Percentiles rank a stretch among this genome's conserved stretches.
Conservation (phyloP, 129 eudicot species). For the Escallonia herrerae region DNA sequence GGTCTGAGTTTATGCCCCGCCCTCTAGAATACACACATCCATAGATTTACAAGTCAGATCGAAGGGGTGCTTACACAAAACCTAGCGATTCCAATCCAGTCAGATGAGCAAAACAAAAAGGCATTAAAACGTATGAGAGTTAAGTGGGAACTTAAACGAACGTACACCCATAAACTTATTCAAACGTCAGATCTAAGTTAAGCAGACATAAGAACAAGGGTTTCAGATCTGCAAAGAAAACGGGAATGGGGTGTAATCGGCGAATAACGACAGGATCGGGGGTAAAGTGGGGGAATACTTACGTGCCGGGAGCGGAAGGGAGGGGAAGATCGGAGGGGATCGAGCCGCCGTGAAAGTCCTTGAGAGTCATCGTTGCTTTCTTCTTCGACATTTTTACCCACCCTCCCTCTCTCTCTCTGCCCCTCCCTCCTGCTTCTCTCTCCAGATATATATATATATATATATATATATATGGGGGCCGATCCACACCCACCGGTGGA, state of each 20-base stretch:
- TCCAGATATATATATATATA: not conserved
- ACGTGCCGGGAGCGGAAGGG: conserved; percentile 68
- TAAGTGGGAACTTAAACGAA: too few species aligned
- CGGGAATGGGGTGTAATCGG: too few species aligned
- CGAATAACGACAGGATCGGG: not conserved
- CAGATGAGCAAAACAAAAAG: not conserved
- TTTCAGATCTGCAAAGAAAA: too few species aligned
- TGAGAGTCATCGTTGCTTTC: conserved; percentile 97
- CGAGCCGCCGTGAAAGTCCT: conserved; percentile 96
- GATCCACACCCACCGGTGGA: too few species aligned
- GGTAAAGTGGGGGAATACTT: not conserved
- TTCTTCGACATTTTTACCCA: conserved; percentile 77
- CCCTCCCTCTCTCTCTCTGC: too few species aligned
- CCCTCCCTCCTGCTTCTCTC: not conserved
- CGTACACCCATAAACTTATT: too few species aligned
- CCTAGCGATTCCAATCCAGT: not conserved
- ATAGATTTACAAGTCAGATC: conserved; percentile 23
- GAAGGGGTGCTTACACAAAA: conserved; percentile 10
- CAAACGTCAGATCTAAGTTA: conserved; percentile 1
- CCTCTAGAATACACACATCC: not conserved
- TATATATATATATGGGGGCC: too few species aligned
- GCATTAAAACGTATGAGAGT: not conserved
- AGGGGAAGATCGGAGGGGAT: conserved; percentile 93
- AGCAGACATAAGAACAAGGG: not conserved
- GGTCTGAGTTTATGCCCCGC: too few species aligned